phyloP scores from a whole-genome alignment of 1,139 yeast species.

The Yamadazyma diospyri region DNA sequence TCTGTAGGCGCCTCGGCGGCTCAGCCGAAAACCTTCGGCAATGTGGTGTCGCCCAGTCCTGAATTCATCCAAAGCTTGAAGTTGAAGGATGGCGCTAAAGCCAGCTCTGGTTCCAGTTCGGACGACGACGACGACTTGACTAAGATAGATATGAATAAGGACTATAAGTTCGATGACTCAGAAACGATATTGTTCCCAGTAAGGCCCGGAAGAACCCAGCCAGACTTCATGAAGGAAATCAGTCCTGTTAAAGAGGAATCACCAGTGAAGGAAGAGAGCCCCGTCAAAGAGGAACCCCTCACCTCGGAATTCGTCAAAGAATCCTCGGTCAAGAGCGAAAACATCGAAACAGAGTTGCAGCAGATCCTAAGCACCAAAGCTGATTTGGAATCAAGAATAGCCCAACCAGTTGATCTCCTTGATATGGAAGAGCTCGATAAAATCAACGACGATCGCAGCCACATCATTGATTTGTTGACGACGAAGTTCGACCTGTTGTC shows the following conservation, averaged over 20 bases:
- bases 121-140: conserved; percentile 38
- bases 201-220: conserved; percentile 31
- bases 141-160: conserved; percentile 61
- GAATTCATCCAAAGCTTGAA: conserved; percentile 40
- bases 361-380: conserved; percentile 27
- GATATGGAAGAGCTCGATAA: conserved; percentile 31
- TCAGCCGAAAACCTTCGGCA: conserved; percentile 2
- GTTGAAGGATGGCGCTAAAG: conserved; percentile 20
- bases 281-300: conserved; percentile 14
- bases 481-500: conserved; percentile 21
- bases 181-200: conserved; percentile 46
- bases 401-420: conserved; percentile 28
- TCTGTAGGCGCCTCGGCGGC: conserved; percentile 23
- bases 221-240: neutral
- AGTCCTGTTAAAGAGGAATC: conserved; percentile 8
- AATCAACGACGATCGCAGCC: conserved; percentile 29
- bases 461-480: conserved; percentile 27
- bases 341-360: conserved; percentile 27
- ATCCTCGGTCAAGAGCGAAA: conserved; percentile 35
- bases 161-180: conserved; percentile 47
- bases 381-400: conserved; percentile 27
- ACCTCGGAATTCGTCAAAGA: conserved; percentile 16
- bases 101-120: conserved; percentile 16
- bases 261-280: conserved; percentile 12
- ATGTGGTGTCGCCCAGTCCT: conserved; percentile 24